These are phyloP conservation scores for Exutisphaerella laricina DNA, from an alignment of 2,329 filamentous ascomycete genomes.

Conservation along the genomic window DNA sequence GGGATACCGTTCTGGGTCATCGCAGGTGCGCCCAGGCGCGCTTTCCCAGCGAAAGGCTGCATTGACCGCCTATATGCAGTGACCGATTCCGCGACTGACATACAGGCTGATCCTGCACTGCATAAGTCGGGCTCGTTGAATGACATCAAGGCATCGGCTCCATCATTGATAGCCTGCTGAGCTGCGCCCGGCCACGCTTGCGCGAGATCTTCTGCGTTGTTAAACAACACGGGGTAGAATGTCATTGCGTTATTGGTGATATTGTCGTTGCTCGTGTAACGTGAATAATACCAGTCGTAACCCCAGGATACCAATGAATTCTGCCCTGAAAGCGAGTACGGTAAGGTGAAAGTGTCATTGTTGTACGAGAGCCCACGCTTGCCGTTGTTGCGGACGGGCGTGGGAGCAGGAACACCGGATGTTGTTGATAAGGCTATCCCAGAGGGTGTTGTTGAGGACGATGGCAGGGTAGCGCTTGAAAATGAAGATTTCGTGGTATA, in stretches of 20 bases:
- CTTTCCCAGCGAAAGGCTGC: constrained; percentile 48
- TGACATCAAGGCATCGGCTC: constrained; percentile 50
- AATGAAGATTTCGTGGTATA: no score
- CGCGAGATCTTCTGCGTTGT: constrained; percentile 18
- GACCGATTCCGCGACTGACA: constrained; percentile 48
- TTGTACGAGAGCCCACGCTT: constrained; percentile 66
- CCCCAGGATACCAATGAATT: constrained; percentile 25
- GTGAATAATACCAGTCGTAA: constrained; percentile 26
- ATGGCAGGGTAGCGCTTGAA: no score
- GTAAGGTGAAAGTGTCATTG: constrained; percentile 46
- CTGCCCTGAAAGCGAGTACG: constrained; percentile 38
- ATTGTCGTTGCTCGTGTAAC: constrained; percentile 9
- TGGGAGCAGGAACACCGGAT: no score
- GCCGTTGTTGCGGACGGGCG: constrained; percentile 24
- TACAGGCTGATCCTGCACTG: constrained; percentile 49
- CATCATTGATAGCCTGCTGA: constrained; percentile 21
- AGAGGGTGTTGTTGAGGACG: no score
- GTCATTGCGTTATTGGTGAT: constrained; percentile 23
- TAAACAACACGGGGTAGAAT: constrained; percentile 28
- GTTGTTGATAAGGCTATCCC: no score
- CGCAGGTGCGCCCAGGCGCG: constrained; percentile 50
- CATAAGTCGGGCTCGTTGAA: constrained; percentile 64
- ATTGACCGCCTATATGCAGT: constrained; percentile 47
- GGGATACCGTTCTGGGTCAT: constrained; percentile 54
- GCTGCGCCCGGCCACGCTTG: constrained; percentile 21